Evolutionary conservation across 1,284 basidiomycete species (phyloP).

Genomic region (Malassezia furfur): DNA sequence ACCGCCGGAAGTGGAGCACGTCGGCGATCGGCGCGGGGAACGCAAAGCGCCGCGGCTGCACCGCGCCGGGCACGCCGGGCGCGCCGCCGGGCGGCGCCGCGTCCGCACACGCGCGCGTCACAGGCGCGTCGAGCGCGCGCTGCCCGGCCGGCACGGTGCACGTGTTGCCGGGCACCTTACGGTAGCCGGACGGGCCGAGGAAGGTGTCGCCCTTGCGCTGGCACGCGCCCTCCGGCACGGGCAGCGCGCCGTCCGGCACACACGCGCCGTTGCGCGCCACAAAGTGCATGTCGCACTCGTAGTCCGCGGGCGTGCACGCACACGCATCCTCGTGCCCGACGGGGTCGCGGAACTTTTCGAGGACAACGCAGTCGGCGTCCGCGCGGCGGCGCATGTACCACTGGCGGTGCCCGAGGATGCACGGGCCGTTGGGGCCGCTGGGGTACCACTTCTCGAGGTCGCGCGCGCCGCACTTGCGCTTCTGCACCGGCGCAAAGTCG

Average conservation of each 20-base stretch:
- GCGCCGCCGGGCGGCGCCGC: conserved; percentile 44
- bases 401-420: conserved; percentile 96
- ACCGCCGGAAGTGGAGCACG: conserved; percentile 65
- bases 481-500: conserved; percentile 67
- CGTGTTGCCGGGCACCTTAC: conserved; percentile 84
- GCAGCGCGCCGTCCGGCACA: conserved; percentile 71
- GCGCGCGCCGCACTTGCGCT: conserved; percentile 60
- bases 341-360: conserved; percentile 58
- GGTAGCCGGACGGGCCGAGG: conserved; percentile 78
- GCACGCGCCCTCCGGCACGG: conserved; percentile 71
- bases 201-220: conserved; percentile 57
- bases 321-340: conserved; percentile 67
- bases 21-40: conserved; percentile 66
- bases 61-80: conserved; percentile 25
- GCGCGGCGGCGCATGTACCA: conserved; percentile 80
- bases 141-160: conserved; percentile 58
- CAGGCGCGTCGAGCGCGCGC: conserved; percentile 60
- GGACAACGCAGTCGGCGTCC: conserved; percentile 80
- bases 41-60: conserved; percentile 53
- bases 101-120: conserved; percentile 64
- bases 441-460: conserved; percentile 90
- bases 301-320: conserved; percentile 74
- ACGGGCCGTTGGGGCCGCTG: conserved; percentile 56
- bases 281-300: conserved; percentile 89
- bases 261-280: conserved; percentile 62